phyloP scores from a whole-genome alignment of 768 basidiomycete species.

The Leccinum obscurum region DNA sequence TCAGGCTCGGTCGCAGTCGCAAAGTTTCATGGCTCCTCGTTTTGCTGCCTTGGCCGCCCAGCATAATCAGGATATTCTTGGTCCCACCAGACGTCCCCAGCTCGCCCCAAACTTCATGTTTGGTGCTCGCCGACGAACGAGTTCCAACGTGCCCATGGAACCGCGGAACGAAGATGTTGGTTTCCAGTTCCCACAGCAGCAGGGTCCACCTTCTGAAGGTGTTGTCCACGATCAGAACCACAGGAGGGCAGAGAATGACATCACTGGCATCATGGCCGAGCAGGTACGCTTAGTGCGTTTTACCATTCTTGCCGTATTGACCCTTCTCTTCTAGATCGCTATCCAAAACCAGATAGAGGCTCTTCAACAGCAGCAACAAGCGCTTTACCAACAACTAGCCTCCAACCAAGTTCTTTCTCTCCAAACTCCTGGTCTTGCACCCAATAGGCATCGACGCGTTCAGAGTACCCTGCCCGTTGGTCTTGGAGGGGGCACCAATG shows the following conservation, averaged over 20 bases:
- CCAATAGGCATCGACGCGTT: slow-evolving; percentile 78
- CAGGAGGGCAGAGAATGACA: slow-evolving; percentile 68
- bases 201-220: slow-evolving; percentile 32
- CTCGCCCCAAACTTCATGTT: slow-evolving; percentile 93
- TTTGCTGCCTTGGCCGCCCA: slow-evolving; percentile 80
- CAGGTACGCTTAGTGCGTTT: slow-evolving; percentile 58
- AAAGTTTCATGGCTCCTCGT: slow-evolving; percentile 85
- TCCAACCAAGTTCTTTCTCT: slow-evolving; percentile 83
- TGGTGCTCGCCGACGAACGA: slow-evolving; percentile 61
- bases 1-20: slow-evolving; percentile 74
- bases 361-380: slow-evolving; percentile 88
- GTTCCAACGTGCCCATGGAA: slow-evolving; percentile 54
- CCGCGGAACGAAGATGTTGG: slow-evolving; percentile 76
- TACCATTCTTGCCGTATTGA: slow-evolving; percentile 1
- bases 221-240: slow-evolving; percentile 40
- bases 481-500: slow-evolving; percentile 45
- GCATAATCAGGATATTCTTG: slow-evolving; percentile 61
- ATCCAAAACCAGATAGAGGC: slow-evolving; percentile 89
- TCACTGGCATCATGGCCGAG: slow-evolving; percentile 91
- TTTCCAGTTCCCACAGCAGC: slow-evolving; percentile 82
- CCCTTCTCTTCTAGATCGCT: slow-evolving; percentile 60
- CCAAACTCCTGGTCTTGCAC: slow-evolving; percentile 73
- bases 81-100: slow-evolving; percentile 82
- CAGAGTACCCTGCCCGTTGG: slow-evolving; percentile 80
- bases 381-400: slow-evolving; percentile 85